Percentiles rank a stretch among this genome's conserved stretches.
Conservation (phyloP, 1,284 basidiomycete genomes). For the Ceratobasidium sp. region DNA sequence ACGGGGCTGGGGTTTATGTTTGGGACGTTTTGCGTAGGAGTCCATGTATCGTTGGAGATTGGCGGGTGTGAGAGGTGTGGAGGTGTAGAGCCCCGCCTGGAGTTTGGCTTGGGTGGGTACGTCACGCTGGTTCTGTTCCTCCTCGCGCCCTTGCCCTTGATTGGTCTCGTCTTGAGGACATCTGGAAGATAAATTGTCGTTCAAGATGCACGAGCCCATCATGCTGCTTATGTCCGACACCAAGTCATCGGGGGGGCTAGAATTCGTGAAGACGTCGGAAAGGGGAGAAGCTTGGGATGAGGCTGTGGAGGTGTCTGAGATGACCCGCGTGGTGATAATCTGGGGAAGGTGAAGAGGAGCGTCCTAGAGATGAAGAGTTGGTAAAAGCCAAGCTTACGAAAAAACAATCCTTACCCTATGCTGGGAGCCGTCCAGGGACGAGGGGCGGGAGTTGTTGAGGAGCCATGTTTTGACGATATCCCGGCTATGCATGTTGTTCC, state of each 20-base stretch:
- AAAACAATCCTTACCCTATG: too few species aligned
- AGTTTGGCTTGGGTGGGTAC: background rate
- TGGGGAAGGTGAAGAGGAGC: background rate
- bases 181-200: too few species aligned
- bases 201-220: background rate
- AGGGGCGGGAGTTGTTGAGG: too few species aligned
- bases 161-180: too few species aligned
- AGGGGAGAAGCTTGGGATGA: background rate
- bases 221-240: background rate
- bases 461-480: too few species aligned
- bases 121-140: too few species aligned
- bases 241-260: background rate
- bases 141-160: background rate
- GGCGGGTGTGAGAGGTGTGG: background rate
- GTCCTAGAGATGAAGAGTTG: too few species aligned
- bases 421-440: too few species aligned
- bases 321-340: background rate
- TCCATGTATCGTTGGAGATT: conserved; percentile 2
- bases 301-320: background rate
- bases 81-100: background rate
- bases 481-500: too few species aligned
- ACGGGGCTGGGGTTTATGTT: too few species aligned
- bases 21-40: background rate
- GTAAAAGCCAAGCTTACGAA: too few species aligned
- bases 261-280: background rate